A percentile compares a stretch with the other conserved stretches of the same genome.
Conservation (phyloP, 2,329 filamentous ascomycete species). For the Pseudogymnoascus sp. region DNA sequence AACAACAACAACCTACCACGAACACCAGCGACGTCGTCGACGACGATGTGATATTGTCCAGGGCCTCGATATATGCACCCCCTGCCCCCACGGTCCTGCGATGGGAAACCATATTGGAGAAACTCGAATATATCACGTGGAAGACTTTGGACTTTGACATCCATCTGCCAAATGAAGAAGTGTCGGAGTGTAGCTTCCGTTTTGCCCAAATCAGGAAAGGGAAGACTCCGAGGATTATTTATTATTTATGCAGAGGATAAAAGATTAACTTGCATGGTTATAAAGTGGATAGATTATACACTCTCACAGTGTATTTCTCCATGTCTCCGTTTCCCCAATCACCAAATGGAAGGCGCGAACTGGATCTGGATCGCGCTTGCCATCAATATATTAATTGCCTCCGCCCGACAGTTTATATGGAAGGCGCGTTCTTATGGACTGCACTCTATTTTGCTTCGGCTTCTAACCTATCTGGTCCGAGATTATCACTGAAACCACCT, state of each 20-base stretch:
- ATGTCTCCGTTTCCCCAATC: background rate
- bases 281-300: background rate
- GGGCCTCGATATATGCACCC: background rate
- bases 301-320: no score
- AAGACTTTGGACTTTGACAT: background rate
- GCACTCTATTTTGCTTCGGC: background rate
- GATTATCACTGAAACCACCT: background rate
- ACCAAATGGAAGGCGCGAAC: background rate
- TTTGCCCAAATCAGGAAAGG: background rate
- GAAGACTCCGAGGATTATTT: background rate
- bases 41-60: background rate
- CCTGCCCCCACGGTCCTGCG: no score
- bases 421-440: background rate
- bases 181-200: background rate
- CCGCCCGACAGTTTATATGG: background rate
- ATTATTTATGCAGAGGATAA: conserved; percentile 1
- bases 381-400: background rate
- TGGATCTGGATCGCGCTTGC: background rate
- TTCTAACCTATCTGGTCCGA: background rate
- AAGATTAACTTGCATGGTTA: background rate
- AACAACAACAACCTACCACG: background rate
- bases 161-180: background rate
- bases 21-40: background rate
- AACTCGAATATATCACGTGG: background rate
- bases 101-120: no score